Evolutionary conservation across 805 yeast species (phyloP).

Genomic region (Yarrowia osloensis): DNA sequence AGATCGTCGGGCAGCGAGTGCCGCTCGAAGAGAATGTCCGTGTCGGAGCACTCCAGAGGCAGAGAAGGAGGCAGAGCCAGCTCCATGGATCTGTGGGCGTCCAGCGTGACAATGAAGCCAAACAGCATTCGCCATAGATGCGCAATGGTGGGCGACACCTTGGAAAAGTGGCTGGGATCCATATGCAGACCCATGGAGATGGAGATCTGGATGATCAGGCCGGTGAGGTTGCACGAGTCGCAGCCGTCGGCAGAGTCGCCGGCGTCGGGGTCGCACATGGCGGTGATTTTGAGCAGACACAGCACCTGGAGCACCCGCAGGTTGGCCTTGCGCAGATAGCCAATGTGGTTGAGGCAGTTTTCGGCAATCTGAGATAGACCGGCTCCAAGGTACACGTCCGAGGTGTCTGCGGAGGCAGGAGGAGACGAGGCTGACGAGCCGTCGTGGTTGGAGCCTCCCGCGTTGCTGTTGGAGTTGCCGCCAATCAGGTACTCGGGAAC

Average conservation of each 20-base stretch:
- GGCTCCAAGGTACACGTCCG: conserved; percentile 27
- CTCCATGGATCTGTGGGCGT: conserved; percentile 27
- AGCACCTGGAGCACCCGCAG: conserved; percentile 16
- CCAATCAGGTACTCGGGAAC: conserved; percentile 8
- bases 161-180: conserved; percentile 29
- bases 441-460: conserved; percentile 1
- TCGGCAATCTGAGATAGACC: conserved; percentile 26
- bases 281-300: conserved; percentile 17
- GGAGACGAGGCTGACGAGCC: conserved; percentile 11
- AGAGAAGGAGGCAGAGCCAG: conserved; percentile 29
- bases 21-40: conserved; percentile 19
- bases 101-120: conserved; percentile 24
- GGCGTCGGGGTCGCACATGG: conserved; percentile 24
- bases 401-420: background rate
- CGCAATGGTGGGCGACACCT: conserved; percentile 8
- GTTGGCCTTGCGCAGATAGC: conserved; percentile 14
- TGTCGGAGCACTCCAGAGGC: conserved; percentile 21
- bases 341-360: conserved; percentile 18
- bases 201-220: conserved; percentile 27
- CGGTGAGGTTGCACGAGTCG: conserved; percentile 20
- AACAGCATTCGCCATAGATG: conserved; percentile 30
- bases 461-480: background rate
- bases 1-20: conserved; percentile 28
- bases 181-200: conserved; percentile 29
- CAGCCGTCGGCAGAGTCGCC: conserved; percentile 29